A percentile compares a stretch with the other conserved stretches of the same genome.
Evolutionary conservation across 2,329 filamentous ascomycete species (phyloP).

Genomic region (Aspergillus persii): DNA sequence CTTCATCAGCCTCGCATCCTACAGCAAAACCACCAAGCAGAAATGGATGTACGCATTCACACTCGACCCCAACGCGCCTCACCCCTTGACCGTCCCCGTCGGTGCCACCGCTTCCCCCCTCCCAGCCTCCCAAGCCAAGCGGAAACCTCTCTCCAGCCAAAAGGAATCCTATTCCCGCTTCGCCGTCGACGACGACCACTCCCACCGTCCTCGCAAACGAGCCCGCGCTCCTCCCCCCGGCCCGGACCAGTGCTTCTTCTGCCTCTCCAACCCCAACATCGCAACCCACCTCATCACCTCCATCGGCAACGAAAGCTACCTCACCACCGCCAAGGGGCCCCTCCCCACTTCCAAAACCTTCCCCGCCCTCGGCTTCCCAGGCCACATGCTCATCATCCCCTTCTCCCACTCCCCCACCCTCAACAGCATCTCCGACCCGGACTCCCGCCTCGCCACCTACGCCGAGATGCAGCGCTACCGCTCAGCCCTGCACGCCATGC

Average conservation of each 20-base stretch:
- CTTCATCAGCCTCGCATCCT: constrained; percentile 84
- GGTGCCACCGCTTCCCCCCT: constrained; percentile 74
- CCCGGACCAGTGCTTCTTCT: constrained; percentile 89
- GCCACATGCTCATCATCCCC: constrained; percentile 89
- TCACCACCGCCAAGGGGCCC: constrained; percentile 90
- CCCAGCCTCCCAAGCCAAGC: constrained; percentile 56
- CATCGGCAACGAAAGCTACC: constrained; percentile 81
- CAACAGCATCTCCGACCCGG: constrained; percentile 60
- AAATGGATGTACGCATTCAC: constrained; percentile 64
- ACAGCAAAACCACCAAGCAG: constrained; percentile 71
- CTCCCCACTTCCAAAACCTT: constrained; percentile 72
- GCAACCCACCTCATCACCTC: constrained; percentile 86
- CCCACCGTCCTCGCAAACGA: constrained; percentile 39
- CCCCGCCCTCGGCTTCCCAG: constrained; percentile 69
- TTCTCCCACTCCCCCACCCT: constrained; percentile 78
- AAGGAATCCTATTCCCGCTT: constrained; percentile 39
- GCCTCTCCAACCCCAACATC: constrained; percentile 79
- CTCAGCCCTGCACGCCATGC: constrained; percentile 73
- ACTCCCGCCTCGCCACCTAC: constrained; percentile 59
- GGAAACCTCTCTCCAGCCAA: constrained; percentile 44
- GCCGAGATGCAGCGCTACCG: constrained; percentile 83
- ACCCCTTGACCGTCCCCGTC: constrained; percentile 59
- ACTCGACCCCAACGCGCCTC: constrained; percentile 63
- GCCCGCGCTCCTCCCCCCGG: constrained; percentile 54
- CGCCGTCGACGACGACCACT: constrained; percentile 37